phyloP scores from a whole-genome alignment of 2,329 filamentous ascomycete genomes.

The Trichoderma afroharzianum region DNA sequence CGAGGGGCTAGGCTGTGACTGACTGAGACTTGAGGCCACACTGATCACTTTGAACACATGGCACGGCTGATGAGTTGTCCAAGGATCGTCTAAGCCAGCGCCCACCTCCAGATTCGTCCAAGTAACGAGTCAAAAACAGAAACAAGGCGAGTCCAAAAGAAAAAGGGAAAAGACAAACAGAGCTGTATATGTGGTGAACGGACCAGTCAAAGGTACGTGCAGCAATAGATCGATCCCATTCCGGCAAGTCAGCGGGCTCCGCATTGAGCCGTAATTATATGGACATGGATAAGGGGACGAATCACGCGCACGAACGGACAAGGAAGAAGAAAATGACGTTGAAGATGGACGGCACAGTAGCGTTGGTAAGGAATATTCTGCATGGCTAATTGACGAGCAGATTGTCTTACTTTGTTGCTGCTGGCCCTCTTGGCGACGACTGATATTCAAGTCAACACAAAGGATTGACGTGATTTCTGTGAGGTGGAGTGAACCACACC shows the following conservation, averaged over 20 bases:
- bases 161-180: background rate
- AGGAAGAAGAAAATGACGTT: background rate
- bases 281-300: conserved; percentile 7
- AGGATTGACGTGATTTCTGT: background rate
- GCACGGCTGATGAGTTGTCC: background rate
- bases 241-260: conserved; percentile 16
- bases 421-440: background rate
- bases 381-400: background rate
- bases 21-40: background rate
- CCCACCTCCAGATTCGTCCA: background rate
- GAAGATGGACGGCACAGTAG: background rate
- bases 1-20: background rate
- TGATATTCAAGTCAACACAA: background rate
- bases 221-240: conserved; percentile 16
- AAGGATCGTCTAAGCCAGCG: background rate
- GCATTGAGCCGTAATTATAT: conserved; percentile 14
- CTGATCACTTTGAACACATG: background rate
- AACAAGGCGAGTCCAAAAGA: background rate
- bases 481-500: background rate
- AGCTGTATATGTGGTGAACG: background rate
- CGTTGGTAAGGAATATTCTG: background rate
- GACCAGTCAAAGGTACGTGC: conserved; percentile 4
- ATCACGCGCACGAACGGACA: conserved; percentile 10
- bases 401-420: background rate
- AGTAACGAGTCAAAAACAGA: background rate